Evolutionary conservation across 345 rosid species (phyloP).

Genomic region (Citrus mangshanensis): DNA sequence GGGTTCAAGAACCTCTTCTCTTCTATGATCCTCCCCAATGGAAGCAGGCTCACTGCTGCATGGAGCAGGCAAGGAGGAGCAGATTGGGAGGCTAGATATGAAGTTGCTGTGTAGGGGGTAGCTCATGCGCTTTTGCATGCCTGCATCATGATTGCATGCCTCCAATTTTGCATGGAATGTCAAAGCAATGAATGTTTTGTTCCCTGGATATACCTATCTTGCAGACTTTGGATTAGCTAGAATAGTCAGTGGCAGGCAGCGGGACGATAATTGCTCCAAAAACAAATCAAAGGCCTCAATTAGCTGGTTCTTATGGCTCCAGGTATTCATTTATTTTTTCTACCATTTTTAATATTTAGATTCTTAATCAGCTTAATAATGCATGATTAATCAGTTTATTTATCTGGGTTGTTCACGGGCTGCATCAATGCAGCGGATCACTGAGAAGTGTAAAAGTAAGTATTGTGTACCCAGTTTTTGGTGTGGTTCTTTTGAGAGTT

Average conservation of each 20-base stretch:
- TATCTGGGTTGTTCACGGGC: slow-evolving; percentile 39
- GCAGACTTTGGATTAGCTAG: slow-evolving; percentile 93
- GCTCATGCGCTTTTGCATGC: slow-evolving; percentile 88
- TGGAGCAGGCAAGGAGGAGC: slow-evolving; percentile 70
- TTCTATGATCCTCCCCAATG: slow-evolving; percentile 89
- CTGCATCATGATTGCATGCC: slow-evolving; percentile 92
- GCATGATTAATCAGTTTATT: neutral
- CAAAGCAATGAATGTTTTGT: slow-evolving; percentile 83
- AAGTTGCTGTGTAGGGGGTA: slow-evolving; percentile 68
- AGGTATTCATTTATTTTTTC: slow-evolving; percentile 38
- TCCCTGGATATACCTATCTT: slow-evolving; percentile 57
- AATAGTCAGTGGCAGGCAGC: slow-evolving; percentile 33
- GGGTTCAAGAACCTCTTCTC: slow-evolving; percentile 72
- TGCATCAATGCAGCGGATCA: slow-evolving; percentile 71
- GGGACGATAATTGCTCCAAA: slow-evolving; percentile 33
- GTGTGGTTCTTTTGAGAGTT: slow-evolving; percentile 80
- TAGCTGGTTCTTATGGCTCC: slow-evolving; percentile 99
- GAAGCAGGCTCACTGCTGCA: slow-evolving; percentile 87
- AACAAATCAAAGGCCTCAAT: slow-evolving; percentile 57
- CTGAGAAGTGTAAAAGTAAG: slow-evolving; percentile 90
- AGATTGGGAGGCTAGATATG: slow-evolving; percentile 86
- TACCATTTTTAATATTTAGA: neutral
- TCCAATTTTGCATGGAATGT: slow-evolving; percentile 84
- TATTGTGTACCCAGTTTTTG: slow-evolving; percentile 88
- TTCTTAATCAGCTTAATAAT: neutral